These are phyloP conservation scores for Saussurea involucrata DNA, from an alignment of 129 eudicot species.

Conservation along the genomic window DNA sequence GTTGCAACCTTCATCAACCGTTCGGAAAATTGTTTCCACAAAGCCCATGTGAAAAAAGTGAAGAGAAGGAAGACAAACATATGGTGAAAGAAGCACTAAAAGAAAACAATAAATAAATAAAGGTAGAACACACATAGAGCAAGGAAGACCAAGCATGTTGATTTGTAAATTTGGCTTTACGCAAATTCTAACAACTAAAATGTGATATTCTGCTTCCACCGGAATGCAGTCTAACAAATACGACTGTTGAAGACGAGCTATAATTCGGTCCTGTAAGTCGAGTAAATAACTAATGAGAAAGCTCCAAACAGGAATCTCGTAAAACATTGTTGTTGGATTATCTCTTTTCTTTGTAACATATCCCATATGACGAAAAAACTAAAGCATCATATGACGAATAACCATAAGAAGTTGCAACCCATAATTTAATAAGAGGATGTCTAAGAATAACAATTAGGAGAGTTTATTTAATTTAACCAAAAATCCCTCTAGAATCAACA, in stretches of 20 bases:
- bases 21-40: constrained; percentile 96
- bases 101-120: not conserved
- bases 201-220: constrained; percentile 97
- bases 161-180: not conserved
- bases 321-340: not conserved
- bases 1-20: constrained; percentile 89
- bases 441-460: not conserved
- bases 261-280: constrained; percentile 75
- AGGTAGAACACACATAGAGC: not conserved
- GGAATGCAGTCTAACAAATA: constrained; percentile 96
- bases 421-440: not conserved
- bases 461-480: not conserved
- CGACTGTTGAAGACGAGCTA: constrained; percentile 98
- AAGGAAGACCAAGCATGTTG: not conserved
- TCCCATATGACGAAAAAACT: too few relatives aligned
- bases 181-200: constrained; percentile 18
- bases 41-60: constrained; percentile 21
- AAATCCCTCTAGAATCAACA: not conserved
- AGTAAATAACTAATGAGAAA: constrained; percentile 5
- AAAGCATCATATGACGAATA: not conserved
- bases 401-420: not conserved
- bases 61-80: not conserved
- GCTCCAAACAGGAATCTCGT: not conserved
- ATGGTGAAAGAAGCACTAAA: not conserved
- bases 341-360: not conserved